Evolutionary conservation across 331 rosid genomes (phyloP).

Genomic region (Phaseolus coccineus): DNA sequence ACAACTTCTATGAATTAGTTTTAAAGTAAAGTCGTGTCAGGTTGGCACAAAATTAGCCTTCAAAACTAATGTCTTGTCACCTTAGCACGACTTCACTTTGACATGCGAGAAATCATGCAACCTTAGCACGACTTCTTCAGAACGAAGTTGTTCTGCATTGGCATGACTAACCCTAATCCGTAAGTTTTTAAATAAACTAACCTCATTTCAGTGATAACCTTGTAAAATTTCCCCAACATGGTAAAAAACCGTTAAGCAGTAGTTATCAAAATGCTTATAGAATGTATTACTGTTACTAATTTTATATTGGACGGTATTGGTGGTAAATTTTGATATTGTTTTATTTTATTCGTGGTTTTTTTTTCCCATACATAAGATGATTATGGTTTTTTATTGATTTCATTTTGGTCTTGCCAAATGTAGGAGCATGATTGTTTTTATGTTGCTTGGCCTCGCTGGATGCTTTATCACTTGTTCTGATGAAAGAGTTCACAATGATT

Average conservation of each 20-base stretch:
- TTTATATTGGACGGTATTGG: background rate
- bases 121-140: no score
- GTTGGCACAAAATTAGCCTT: no score
- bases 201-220: no score
- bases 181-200: no score
- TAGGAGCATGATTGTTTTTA: conserved; percentile 86
- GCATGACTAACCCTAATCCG: no score
- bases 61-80: no score
- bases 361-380: background rate
- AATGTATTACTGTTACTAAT: background rate
- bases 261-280: conserved; percentile 7
- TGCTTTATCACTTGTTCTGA: conserved; percentile 92
- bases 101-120: no score
- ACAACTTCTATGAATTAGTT: no score
- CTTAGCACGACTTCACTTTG: no score
- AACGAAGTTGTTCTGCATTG: no score
- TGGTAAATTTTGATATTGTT: background rate
- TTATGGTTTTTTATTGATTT: conserved; percentile 38
- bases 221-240: no score
- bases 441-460: conserved; percentile 90
- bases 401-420: conserved; percentile 42
- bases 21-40: no score
- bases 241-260: conserved; percentile 7
- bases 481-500: conserved; percentile 82
- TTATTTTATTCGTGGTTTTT: background rate